Evolutionary conservation across 2,329 filamentous ascomycete genomes (phyloP), one percentile per base, ranked within the genome.

Genomic region (Fusarium veterinarium): DNA sequence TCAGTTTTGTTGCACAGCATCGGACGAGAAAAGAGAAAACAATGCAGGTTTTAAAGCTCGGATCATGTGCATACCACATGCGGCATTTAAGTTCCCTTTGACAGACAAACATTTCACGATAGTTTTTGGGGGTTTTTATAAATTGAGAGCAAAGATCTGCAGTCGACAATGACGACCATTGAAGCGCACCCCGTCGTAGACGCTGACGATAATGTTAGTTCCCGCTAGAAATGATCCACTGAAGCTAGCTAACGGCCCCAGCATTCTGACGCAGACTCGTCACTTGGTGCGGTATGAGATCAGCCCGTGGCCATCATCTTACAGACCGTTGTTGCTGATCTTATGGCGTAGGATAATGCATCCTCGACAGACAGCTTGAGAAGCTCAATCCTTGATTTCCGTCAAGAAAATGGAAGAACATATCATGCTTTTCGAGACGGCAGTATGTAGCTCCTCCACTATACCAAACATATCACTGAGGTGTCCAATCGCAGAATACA

Each of bases 311-410:
- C 2, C 17, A 38, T 17, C 9, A 8, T 13, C 2, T 19, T 1
- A 14, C 20, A 19, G 19, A 3, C 33, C 23, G 19, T 14, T 14
- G 25, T 14, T 31, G 10, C 10, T 46, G 8, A 65, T 31, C 4
- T 3, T 13, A 14, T 5, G 3, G 7, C 9, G 3, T 11, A 70
- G 67, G 60, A 65, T 7, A 52, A 40, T 30, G 53, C 65, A 6
- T 69, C 66, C 3, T 69, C 66, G 1, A 69, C 66, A 4, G 66
- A 69, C n/a, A 69, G 65, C 8, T 14, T 69, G 23, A 59, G 65
- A 20, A 69, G 66, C 8, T 69, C 66, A 1, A 64, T 69, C 20
- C 60, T 48, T 19, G 59, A 69, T 19, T 69, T 31, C 9, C 52
- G 66, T 3, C 65, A 57, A 9, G 66, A 69, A 2, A 69, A 69